A percentile compares a stretch with the other conserved stretches of the same genome.
Evolutionary conservation across 805 yeast species (phyloP).

Genomic region (Kodamaea jinghongensis): DNA sequence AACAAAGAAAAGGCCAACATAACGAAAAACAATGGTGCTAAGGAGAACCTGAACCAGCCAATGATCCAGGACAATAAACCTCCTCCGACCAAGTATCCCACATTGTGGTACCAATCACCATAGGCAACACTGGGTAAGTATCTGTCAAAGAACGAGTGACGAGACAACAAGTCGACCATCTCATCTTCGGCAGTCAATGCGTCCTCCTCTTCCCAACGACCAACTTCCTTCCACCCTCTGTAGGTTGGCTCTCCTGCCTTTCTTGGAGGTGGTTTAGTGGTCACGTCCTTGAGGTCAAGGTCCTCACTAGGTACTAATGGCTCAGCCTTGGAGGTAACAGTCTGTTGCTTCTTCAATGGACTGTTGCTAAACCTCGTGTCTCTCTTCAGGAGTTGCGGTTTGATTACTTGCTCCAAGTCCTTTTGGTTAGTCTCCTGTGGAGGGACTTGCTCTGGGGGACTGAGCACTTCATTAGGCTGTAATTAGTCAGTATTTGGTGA

Average conservation of each 20-base stretch:
- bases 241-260: constrained; percentile 61
- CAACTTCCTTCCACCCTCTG: constrained; percentile 94
- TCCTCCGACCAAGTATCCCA: constrained; percentile 65
- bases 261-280: constrained; percentile 43
- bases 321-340: constrained; percentile 4
- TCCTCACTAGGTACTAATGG: constrained; percentile 36
- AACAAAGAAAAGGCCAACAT: constrained; percentile 59
- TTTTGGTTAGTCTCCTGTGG: constrained; percentile 8
- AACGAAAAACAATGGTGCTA: constrained; percentile 79
- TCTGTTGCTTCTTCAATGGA: constrained; percentile 2
- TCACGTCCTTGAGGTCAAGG: constrained; percentile 30
- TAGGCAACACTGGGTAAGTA: constrained; percentile 71
- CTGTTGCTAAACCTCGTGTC: background rate
- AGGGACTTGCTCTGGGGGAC: constrained; percentile 30
- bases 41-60: constrained; percentile 72
- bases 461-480: constrained; percentile 34
- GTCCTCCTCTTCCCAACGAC: constrained; percentile 77
- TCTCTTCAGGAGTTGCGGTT: background rate
- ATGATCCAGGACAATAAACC: constrained; percentile 72
- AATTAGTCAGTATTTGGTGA: constrained; percentile 14
- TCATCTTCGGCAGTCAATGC: constrained; percentile 66
- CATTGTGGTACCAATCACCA: constrained; percentile 96
- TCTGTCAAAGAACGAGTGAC: constrained; percentile 71
- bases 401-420: constrained; percentile 11
- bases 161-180: constrained; percentile 62